These are phyloP conservation scores for Penicillium occitanis DNA, from an alignment of 2,329 filamentous ascomycete genomes.

Conservation along the genomic window DNA sequence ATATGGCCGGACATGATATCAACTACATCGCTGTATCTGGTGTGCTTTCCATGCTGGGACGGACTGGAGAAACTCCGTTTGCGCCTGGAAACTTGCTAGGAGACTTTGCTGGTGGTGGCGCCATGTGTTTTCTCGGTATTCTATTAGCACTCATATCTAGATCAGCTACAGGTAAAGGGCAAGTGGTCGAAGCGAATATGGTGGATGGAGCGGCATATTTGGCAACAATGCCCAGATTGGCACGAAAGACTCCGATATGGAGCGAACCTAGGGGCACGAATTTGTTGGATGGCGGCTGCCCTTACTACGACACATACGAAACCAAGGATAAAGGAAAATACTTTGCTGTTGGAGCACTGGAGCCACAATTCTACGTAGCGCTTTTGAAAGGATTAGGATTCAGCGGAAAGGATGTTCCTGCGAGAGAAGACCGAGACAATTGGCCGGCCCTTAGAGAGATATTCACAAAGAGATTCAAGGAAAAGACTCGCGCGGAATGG, in stretches of 20 bases:
- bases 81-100: conserved; percentile 81
- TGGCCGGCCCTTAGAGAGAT: conserved; percentile 67
- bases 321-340: conserved; percentile 70
- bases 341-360: conserved; percentile 86
- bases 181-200: conserved; percentile 96
- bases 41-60: conserved; percentile 72
- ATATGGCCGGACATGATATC: conserved; percentile 94
- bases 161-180: conserved; percentile 65
- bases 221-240: conserved; percentile 72
- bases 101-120: conserved; percentile 89
- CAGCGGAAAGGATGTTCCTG: conserved; percentile 44
- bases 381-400: conserved; percentile 69
- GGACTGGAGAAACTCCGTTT: conserved; percentile 66
- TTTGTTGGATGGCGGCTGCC: conserved; percentile 76
- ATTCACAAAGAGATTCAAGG: conserved; percentile 65
- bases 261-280: conserved; percentile 68
- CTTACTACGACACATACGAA: conserved; percentile 87
- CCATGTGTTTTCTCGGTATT: conserved; percentile 77
- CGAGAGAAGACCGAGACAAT: conserved; percentile 57
- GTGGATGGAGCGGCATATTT: conserved; percentile 84
- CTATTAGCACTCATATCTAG: conserved; percentile 74
- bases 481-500: conserved; percentile 75
- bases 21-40: conserved; percentile 93
- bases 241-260: conserved; percentile 64
- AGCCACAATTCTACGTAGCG: conserved; percentile 76